A percentile compares a stretch with the other conserved stretches of the same genome.
Conservation (phyloP, 2,329 filamentous ascomycete genomes). For the Pyricularia pennisetigena region DNA sequence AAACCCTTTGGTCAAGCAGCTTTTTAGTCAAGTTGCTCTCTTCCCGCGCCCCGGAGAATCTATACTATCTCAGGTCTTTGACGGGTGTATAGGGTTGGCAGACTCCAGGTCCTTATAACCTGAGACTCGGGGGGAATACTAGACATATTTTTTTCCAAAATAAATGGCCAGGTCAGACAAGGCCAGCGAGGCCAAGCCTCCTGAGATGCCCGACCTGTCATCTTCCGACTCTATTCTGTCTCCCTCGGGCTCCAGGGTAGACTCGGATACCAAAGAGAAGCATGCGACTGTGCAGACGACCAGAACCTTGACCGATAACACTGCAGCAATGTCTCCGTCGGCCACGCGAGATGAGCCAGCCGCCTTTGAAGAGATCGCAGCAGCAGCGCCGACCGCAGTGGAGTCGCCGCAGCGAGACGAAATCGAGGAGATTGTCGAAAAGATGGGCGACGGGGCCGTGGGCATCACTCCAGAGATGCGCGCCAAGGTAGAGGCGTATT, state of each 20-base stretch:
- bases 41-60: neutral
- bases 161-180: neutral
- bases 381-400: neutral
- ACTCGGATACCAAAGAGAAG: neutral
- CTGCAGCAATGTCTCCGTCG: neutral
- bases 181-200: neutral
- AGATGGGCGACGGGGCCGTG: neutral
- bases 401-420: neutral
- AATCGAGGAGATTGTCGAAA: constrained; percentile 1
- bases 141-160: neutral
- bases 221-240: neutral
- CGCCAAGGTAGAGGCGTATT: constrained; percentile 1
- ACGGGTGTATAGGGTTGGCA: neutral
- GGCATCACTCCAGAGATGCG: constrained; percentile 2
- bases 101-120: neutral
- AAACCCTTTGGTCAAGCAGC: neutral
- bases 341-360: neutral
- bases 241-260: neutral
- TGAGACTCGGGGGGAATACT: neutral
- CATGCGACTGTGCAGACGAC: neutral
- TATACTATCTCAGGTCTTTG: neutral
- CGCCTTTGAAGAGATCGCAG: neutral
- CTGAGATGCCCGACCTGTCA: neutral
- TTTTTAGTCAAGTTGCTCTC: neutral
- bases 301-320: neutral